phyloP scores from a whole-genome alignment of 164 flowering plant species.

The Taxillus chinensis region DNA sequence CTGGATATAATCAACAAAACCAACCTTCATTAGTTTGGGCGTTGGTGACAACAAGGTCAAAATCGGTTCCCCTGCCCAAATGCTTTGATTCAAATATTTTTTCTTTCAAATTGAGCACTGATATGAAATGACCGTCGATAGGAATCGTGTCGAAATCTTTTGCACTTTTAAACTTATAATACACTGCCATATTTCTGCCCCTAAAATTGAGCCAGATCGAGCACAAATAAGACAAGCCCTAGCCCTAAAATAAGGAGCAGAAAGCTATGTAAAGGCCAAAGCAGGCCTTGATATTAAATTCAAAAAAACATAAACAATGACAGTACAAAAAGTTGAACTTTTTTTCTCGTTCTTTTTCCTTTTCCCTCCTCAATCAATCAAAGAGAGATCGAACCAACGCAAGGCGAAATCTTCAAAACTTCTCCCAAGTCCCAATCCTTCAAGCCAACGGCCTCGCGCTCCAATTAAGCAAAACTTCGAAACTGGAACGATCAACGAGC shows the following conservation, averaged over 20 bases:
- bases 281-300: slow-evolving; percentile 35
- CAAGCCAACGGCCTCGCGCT: no score
- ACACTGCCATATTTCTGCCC: slow-evolving; percentile 59
- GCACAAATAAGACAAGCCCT: slow-evolving; percentile 9
- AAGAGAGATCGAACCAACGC: slow-evolving; percentile 4
- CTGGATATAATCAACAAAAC: slow-evolving; percentile 22
- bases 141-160: slow-evolving; percentile 88
- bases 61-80: slow-evolving; percentile 93
- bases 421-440: no score
- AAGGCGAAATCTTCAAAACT: not conserved
- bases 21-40: slow-evolving; percentile 98
- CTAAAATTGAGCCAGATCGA: slow-evolving; percentile 11
- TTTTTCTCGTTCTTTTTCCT: not conserved
- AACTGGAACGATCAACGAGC: no score
- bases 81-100: slow-evolving; percentile 98
- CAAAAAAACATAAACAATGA: slow-evolving; percentile 11
- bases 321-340: slow-evolving; percentile 15
- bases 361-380: slow-evolving; percentile 5
- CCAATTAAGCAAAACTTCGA: no score
- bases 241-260: slow-evolving; percentile 3
- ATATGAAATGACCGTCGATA: slow-evolving; percentile 91
- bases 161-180: slow-evolving; percentile 99
- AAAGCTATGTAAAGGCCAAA: slow-evolving; percentile 24
- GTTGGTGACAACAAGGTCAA: slow-evolving; percentile 90
- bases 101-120: slow-evolving; percentile 85